Conservation (phyloP, 345 rosid species). For the Combretum micranthum region DNA sequence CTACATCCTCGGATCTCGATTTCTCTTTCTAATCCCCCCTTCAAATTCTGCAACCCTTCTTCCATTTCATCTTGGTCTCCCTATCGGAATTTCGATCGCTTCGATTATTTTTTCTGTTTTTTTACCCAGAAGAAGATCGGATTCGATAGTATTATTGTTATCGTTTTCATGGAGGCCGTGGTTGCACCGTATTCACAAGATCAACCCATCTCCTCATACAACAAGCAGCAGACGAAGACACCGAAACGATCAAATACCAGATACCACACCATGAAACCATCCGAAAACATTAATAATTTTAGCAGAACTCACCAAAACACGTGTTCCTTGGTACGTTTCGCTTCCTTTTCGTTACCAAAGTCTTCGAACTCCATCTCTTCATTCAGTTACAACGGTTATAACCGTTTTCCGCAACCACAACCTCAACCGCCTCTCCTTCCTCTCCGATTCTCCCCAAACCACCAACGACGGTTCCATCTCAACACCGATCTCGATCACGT, state of each 20-base stretch:
- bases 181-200: conserved; percentile 1
- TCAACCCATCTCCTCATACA: conserved; percentile 4
- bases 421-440: conserved; percentile 18
- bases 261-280: conserved; percentile 1
- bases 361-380: conserved; percentile 3
- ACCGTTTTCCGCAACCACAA: background rate
- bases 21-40: too few relatives aligned
- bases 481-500: background rate
- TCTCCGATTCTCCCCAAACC: conserved; percentile 2
- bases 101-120: too few relatives aligned
- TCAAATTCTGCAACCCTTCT: too few relatives aligned
- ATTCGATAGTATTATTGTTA: too few relatives aligned
- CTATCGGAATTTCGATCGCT: too few relatives aligned
- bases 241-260: background rate
- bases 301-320: background rate
- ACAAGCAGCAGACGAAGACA: background rate
- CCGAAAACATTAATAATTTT: background rate
- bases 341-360: background rate
- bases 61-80: too few relatives aligned
- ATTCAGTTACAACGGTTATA: background rate
- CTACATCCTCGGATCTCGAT: too few relatives aligned
- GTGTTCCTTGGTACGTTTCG: background rate
- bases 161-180: background rate
- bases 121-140: too few relatives aligned
- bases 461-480: background rate